Evolutionary conservation across 768 basidiomycete species (phyloP), one percentile per base, ranked within the genome.

Genomic region (Boletus tomentosulus): DNA sequence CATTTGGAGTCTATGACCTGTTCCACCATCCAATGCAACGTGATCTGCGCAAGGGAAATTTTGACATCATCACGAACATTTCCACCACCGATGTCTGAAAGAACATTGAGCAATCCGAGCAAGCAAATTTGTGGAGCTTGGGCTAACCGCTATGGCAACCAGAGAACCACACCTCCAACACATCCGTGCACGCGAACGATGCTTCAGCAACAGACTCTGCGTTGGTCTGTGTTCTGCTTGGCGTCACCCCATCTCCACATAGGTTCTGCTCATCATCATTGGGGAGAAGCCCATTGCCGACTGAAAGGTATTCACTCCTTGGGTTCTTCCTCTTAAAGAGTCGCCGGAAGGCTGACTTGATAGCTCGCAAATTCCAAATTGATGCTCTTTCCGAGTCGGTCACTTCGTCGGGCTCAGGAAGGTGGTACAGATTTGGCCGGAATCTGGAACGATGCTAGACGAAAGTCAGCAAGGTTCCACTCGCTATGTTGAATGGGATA

Each of bases 101-200:
- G 37, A 37, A 31, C 8, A 7, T 2, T 51, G 2, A 56, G 55
- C 19, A 44, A 51, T 46, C 35, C 24, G 12, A 19, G 7, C 44
- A 39, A 50, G n/a, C 16, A 11, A 43, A 28, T 8, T 22, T 1
- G 31, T 34, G 3, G 37, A 31, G 44, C 28, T 4, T 12, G 34
- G 38, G 68, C 82, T 51, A 54, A 89, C 88, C 88, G 41, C 71
- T 65, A 60, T 91, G 89, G 56, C 82, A 81, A 2, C 89, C 89
- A 6, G 81, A 61, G 60, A 92, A 92, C 88, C 88, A 92, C 3
- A 91, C 87, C 64, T 92, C 89, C 12, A 83, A 64, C 13, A 89
- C 82, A 66, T 89, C 82, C 3, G 79, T 71, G 25, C 7, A 11
- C 5, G 1, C 10, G 12, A 6, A 33, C 10, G 31, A 46, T 6